Percentiles rank a stretch among this genome's conserved stretches.
Evolutionary conservation across 75 land plant species (phyloP).

Genomic region (Adiantum capillusveneris): DNA sequence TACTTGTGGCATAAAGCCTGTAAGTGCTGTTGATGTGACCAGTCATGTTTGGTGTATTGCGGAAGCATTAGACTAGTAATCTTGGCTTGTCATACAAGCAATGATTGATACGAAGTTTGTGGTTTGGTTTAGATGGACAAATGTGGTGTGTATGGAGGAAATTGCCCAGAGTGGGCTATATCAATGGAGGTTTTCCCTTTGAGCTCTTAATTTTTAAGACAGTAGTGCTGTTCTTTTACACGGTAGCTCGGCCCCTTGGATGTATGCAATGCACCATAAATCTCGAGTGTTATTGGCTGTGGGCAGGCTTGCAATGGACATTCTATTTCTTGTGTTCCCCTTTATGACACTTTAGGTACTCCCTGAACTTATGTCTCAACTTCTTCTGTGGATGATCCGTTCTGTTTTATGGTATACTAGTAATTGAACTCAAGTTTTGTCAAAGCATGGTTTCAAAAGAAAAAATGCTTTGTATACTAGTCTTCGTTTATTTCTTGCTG

Average conservation of each 20-base stretch:
- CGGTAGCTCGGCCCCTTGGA: too few species aligned
- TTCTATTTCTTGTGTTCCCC: constrained; percentile 87
- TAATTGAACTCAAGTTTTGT: too few species aligned
- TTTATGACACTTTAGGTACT: constrained; percentile 97
- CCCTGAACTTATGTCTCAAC: background rate
- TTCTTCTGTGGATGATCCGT: too few species aligned
- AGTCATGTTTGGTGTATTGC: too few species aligned
- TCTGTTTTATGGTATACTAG: too few species aligned
- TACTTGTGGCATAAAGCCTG: constrained; percentile 61
- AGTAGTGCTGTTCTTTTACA: too few species aligned
- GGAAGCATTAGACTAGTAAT: too few species aligned
- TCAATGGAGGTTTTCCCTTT: constrained; percentile 77
- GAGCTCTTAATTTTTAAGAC: background rate
- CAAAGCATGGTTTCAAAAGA: too few species aligned
- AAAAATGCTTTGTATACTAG: background rate
- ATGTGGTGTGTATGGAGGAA: constrained; percentile 95
- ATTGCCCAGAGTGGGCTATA: constrained; percentile 88
- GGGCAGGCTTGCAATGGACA: constrained; percentile 96
- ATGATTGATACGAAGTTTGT: too few species aligned
- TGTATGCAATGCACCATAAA: background rate
- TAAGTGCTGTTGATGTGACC: too few species aligned
- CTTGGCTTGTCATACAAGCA: too few species aligned
- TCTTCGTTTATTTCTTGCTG: background rate
- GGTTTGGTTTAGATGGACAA: constrained; percentile 45
- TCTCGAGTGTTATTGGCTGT: background rate